Conservation (phyloP, 208 protist genomes). For the Crithidia thermophila region DNA sequence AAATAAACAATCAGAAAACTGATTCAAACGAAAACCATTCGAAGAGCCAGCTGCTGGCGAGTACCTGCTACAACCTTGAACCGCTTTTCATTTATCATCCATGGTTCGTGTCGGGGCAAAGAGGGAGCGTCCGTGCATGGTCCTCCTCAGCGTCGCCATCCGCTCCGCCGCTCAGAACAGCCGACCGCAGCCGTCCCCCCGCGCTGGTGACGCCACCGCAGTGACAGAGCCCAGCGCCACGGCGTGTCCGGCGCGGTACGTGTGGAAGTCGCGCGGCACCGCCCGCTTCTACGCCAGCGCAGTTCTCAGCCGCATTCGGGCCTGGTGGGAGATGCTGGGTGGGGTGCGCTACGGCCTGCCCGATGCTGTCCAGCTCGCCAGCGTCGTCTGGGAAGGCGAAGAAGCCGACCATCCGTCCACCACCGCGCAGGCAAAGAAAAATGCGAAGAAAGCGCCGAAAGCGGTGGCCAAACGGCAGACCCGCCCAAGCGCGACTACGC, state of each 20-base stretch:
- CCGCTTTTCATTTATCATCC: neutral
- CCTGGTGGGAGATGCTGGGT: constrained; percentile 27
- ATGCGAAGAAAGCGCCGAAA: neutral
- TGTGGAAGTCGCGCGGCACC: constrained; percentile 22
- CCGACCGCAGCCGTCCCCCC: neutral
- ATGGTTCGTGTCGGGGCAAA: constrained; percentile 36
- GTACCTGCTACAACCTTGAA: too few relatives aligned
- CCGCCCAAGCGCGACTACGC: constrained; percentile 2
- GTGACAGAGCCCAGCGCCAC: neutral
- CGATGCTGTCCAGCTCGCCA: constrained; percentile 8
- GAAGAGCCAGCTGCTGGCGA: too few relatives aligned
- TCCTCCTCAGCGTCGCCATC: constrained; percentile 23
- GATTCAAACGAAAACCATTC: too few relatives aligned
- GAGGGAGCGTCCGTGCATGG: constrained; percentile 28
- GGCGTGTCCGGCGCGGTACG: neutral
- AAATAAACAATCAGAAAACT: too few relatives aligned
- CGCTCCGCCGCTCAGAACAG: neutral
- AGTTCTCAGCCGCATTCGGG: constrained; percentile 20
- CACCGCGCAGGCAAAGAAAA: neutral
- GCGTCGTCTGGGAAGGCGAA: constrained; percentile 19
- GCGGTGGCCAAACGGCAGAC: neutral
- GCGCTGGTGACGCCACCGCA: neutral
- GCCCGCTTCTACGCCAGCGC: constrained; percentile 23
- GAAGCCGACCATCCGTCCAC: neutral
- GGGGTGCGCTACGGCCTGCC: constrained; percentile 37